Percentiles rank a stretch among this genome's conserved stretches.
Conservation (phyloP, 768 basidiomycete genomes). For the Lentinus tigrinus region DNA sequence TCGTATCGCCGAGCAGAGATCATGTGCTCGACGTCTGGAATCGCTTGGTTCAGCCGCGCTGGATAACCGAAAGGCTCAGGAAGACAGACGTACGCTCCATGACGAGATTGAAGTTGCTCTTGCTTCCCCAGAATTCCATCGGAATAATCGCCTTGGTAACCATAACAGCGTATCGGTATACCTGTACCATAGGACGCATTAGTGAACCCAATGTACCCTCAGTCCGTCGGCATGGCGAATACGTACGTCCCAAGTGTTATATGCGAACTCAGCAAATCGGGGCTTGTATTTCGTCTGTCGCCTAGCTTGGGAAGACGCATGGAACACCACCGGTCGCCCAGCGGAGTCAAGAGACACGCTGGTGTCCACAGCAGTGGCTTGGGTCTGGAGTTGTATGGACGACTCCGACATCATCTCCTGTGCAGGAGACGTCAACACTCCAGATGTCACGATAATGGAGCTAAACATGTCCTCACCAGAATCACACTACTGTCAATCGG, state of each 20-base stretch:
- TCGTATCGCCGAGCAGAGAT: constrained; percentile 81
- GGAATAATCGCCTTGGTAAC: constrained; percentile 74
- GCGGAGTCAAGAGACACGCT: constrained; percentile 55
- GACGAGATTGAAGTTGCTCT: constrained; percentile 59
- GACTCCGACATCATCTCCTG: constrained; percentile 79
- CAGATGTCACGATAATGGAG: too few relatives aligned
- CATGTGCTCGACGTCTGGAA: constrained; percentile 69
- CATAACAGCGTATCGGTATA: constrained; percentile 62
- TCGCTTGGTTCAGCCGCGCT: background rate
- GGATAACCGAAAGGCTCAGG: background rate
- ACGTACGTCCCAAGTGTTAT: constrained; percentile 59
- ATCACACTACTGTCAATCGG: constrained; percentile 62
- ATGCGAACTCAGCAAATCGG: constrained; percentile 76
- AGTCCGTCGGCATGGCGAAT: too few relatives aligned
- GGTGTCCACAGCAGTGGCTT: constrained; percentile 36
- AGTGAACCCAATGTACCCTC: background rate
- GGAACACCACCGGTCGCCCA: constrained; percentile 44
- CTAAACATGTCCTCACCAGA: too few relatives aligned
- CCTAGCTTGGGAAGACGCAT: constrained; percentile 48
- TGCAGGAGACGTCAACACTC: background rate
- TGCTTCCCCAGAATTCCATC: constrained; percentile 74
- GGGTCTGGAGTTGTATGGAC: constrained; percentile 54
- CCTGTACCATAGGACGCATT: constrained; percentile 38
- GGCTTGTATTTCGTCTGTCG: constrained; percentile 56
- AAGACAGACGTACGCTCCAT: constrained; percentile 46